phyloP scores from a whole-genome alignment of 2,329 filamentous ascomycete genomes.

The Aspergillus sp. region DNA sequence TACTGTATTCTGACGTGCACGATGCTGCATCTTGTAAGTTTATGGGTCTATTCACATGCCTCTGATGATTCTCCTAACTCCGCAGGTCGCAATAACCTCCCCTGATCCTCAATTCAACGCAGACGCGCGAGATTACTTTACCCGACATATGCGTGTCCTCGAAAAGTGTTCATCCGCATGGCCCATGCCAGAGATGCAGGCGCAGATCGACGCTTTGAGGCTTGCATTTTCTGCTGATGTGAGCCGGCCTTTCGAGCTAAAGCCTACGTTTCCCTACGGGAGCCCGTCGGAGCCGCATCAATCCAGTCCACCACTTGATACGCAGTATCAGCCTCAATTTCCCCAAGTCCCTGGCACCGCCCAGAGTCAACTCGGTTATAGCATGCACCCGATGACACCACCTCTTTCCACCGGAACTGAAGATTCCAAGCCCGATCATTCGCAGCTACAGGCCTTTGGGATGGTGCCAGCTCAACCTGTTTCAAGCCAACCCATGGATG shows the following conservation, averaged over 20 bases:
- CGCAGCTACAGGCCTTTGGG: slow-evolving; percentile 54
- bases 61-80: neutral
- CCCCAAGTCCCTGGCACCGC: slow-evolving; percentile 36
- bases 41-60: neutral
- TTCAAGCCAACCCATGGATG: slow-evolving; percentile 38
- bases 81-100: slow-evolving; percentile 82
- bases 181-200: slow-evolving; percentile 83
- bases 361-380: slow-evolving; percentile 41
- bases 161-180: slow-evolving; percentile 74
- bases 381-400: slow-evolving; percentile 64
- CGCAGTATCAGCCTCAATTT: slow-evolving; percentile 43
- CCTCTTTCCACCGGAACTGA: slow-evolving; percentile 64
- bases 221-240: slow-evolving; percentile 84
- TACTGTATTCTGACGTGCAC: slow-evolving; percentile 86
- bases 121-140: slow-evolving; percentile 81
- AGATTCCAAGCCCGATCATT: slow-evolving; percentile 69
- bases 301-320: slow-evolving; percentile 51
- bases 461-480: slow-evolving; percentile 29
- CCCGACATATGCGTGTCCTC: slow-evolving; percentile 85
- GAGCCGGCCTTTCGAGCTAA: slow-evolving; percentile 78
- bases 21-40: slow-evolving; percentile 79
- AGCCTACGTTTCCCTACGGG: slow-evolving; percentile 76
- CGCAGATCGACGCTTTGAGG: slow-evolving; percentile 78
- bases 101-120: slow-evolving; percentile 80
- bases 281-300: slow-evolving; percentile 60